Base-by-base conservation (phyloP, 129 eudicot species). In the Erigeron canadensis region DNA sequence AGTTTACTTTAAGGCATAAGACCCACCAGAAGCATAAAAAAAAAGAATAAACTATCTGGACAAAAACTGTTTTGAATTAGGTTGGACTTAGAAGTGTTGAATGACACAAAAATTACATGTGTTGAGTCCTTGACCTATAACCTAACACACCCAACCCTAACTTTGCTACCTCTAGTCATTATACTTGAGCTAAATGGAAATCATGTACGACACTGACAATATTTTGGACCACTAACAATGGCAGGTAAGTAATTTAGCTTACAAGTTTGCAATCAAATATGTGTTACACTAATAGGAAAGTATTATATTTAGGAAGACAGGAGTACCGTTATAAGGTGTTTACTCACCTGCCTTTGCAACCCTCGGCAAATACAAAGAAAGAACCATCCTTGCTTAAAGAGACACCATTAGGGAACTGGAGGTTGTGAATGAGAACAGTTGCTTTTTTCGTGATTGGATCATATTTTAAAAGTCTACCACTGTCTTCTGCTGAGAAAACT, bases 311-410 rank as follows among this genome's bases (percentile, higher is more conserved):
- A 56, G 13, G 6, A 67, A 4, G 28, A 37, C 8, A 45, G 22
- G 44, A 11, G 51, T 70, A 55, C 5, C 10, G 69, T 40, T 63
- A 58, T 75, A 53, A 42, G 71, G 46, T 65, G 47, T 0, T 76
- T 11, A 28, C 46, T 69, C 8, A 89, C 98, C 97, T 88, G 71
- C 96, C 96, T 82, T 69, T 67, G 63, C 81, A 63, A 64, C 96
- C 86, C 71, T 92, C 98, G 46, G 86, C 80, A 62, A 76, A 87
- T 50, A 86, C 80, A 44, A 92, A 80, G 88, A 87, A 93, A 0
- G 96, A 87, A 10, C 88, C 83, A 70, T 93, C 98, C 85, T 89
- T 89, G 81, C 96, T 93, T 40, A 93, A 74, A 50, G 98, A 80
- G 57, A 93, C 63, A 10, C 98, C 98, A 60, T 93, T 93, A 7